Evolutionary conservation across 2,329 filamentous ascomycete genomes (phyloP).

Genomic region (Monosporascus sp.): DNA sequence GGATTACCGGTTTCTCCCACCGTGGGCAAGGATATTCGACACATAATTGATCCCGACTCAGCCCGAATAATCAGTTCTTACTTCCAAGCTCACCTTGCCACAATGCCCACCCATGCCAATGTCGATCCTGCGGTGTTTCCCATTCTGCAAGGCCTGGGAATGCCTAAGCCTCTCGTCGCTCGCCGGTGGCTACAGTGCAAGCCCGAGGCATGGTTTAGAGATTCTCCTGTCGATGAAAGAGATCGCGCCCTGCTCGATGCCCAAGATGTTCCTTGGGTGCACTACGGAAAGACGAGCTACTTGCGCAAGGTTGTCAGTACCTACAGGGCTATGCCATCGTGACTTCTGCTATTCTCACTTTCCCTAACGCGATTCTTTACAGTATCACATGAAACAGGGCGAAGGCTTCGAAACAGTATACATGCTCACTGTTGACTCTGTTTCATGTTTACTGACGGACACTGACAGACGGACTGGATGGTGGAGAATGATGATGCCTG

Average conservation of each 20-base stretch:
- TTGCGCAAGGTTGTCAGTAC: not conserved
- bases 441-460: not conserved
- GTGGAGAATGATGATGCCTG: constrained; percentile 4
- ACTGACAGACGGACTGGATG: constrained; percentile 1
- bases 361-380: not conserved
- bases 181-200: not conserved
- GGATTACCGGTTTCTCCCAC: no score
- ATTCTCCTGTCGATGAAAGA: not conserved
- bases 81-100: no score
- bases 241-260: constrained; percentile 4
- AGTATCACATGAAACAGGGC: not conserved
- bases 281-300: not conserved
- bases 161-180: no score
- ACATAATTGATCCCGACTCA: no score
- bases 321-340: no score
- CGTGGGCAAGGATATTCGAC: no score
- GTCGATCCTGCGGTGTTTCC: no score
- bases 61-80: no score
- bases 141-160: no score
- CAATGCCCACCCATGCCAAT: no score
- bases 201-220: constrained; percentile 4
- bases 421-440: not conserved
- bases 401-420: not conserved
- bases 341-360: not conserved
- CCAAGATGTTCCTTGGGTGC: not conserved